Conservation (phyloP, 441 rosid genomes). For the Rhodomyrtus psidioides region DNA sequence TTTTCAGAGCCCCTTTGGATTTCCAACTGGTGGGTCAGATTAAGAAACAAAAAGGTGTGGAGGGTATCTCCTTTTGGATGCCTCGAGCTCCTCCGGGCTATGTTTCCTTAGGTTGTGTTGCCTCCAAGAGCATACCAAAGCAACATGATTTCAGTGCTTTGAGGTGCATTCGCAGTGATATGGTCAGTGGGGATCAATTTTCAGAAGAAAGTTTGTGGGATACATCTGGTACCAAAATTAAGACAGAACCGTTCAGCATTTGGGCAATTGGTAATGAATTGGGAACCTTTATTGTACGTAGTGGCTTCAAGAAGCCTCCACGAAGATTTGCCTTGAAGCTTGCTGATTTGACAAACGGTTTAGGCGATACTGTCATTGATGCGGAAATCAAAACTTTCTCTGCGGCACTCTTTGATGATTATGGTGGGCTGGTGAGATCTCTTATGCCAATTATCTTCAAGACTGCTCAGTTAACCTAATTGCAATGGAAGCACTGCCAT, state of each 20-base stretch:
- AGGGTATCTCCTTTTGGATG: conserved; percentile 84
- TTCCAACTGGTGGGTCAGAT: conserved; percentile 80
- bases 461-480: background rate
- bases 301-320: conserved; percentile 86
- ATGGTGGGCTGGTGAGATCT: conserved; percentile 88
- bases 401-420: conserved; percentile 92
- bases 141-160: conserved; percentile 49
- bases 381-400: conserved; percentile 81
- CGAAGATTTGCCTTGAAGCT: conserved; percentile 88
- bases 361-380: conserved; percentile 68
- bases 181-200: conserved; percentile 86
- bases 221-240: conserved; percentile 58
- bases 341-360: conserved; percentile 60
- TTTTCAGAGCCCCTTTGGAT: conserved; percentile 56
- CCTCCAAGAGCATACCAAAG: conserved; percentile 78
- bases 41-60: conserved; percentile 82
- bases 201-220: conserved; percentile 91
- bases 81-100: conserved; percentile 98
- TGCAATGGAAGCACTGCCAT: background rate
- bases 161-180: conserved; percentile 81
- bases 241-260: conserved; percentile 69
- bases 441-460: background rate
- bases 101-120: conserved; percentile 89
- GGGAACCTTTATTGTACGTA: conserved; percentile 79
- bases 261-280: conserved; percentile 76